phyloP scores from a whole-genome alignment of 441 rosid species.

The Pelargonium citronellum region DNA sequence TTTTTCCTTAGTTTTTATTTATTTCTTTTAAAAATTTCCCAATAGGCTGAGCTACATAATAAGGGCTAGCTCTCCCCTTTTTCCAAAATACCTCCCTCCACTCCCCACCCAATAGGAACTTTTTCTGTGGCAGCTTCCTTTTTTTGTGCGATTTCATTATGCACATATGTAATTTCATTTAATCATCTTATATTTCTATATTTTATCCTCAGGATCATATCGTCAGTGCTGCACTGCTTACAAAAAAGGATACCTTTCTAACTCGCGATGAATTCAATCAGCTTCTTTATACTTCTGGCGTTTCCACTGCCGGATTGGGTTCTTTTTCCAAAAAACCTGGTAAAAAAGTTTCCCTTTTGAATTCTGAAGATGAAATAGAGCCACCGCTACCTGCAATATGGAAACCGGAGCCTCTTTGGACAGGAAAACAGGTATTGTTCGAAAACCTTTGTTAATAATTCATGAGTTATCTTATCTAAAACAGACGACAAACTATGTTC shows the following conservation, averaged over 20 bases:
- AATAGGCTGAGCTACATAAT: too few species aligned
- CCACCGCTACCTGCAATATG: conserved; percentile 57
- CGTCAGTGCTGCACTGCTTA: conserved; percentile 79
- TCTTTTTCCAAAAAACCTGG: conserved; percentile 55
- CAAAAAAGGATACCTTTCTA: conserved; percentile 89
- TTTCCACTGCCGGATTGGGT: conserved; percentile 40
- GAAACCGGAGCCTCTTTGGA: conserved; percentile 94
- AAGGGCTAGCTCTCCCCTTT: too few species aligned
- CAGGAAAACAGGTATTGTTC: conserved; percentile 86
- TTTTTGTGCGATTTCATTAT: conserved; percentile 19
- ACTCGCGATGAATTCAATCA: conserved; percentile 64
- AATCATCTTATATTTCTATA: conserved; percentile 14
- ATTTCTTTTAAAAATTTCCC: neutral
- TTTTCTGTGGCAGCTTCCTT: neutral
- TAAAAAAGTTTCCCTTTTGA: conserved; percentile 51
- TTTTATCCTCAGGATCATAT: conserved; percentile 74
- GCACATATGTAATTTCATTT: conserved; percentile 7
- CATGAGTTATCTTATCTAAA: neutral
- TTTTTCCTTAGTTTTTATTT: neutral
- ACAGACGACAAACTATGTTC: neutral
- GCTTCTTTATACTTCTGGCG: conserved; percentile 80
- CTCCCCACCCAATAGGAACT: neutral
- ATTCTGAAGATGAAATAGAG: conserved; percentile 46
- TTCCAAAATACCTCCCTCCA: too few species aligned
- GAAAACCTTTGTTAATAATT: neutral